Evolutionary conservation across 2,329 filamentous ascomycete genomes (phyloP), one percentile per base, ranked within the genome.

Genomic region (Aureobasidium melanogenum): DNA sequence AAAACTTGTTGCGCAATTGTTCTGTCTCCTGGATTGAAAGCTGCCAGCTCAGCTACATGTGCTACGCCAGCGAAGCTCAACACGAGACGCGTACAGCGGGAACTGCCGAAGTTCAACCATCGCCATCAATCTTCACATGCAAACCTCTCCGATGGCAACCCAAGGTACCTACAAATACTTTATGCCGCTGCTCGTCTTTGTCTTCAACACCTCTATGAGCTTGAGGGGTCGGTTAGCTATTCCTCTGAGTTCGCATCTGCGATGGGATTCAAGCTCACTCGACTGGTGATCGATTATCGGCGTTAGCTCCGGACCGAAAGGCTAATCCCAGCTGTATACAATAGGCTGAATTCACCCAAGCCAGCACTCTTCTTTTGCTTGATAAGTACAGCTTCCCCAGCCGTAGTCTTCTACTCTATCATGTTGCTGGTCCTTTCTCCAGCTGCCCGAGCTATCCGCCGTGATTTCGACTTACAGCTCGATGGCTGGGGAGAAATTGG

Each of bases 11-110:
- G 54, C 54, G 19, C 30, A 28, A 19, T 26, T 38, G 39, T 57
- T 38, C 8, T 4, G 9, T 57, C 54, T 22, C 54, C 54, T 57
- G 54, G 39, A 12, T 38, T 38, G 39, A 24, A 56, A 56, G 52
- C 52, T 47, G 54, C 41, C 54, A 57, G 54, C 39, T 56, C 52
- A 54, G 51, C 51, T 56, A 10, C 36, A 55, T 24, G 19, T 5
- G n/a, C 22, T 14, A 22, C 39, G 15, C 39, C 36, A 24, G 19
- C 6, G 17, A 24, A 52, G 28, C 30, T 36, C 17, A 44, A 32
- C 28, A 26, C 39, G 52, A 44, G 24, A 32, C n/a, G 38, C 38
- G 39, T 39, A 47, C 24, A 28, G 24, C 43, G 43, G 43, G 3
- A 46, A 15, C 44, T 47, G 24, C 44, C 44, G 44, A 28, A 6